Evolutionary conservation across 495 filamentous ascomycete genomes (phyloP), one percentile per base, ranked within the genome.

Genomic region (Entonaema liquescens): DNA sequence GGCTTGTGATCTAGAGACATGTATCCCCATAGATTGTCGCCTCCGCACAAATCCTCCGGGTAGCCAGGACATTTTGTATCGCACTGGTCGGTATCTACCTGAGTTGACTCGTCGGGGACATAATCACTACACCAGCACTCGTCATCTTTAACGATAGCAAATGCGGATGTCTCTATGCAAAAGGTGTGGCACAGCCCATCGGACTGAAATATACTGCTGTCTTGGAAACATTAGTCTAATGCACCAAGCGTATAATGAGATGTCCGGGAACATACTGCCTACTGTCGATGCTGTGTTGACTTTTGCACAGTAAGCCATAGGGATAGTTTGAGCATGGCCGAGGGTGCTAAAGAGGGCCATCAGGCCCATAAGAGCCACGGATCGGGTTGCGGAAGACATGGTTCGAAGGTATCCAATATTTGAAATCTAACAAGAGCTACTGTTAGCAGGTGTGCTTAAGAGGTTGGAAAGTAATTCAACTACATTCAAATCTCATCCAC

Each of bases 81-180:
- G 64, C 83, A 85, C 25, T 80, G 35, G 9, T 21, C 42, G 3
- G 72, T 53, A n/a, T 73, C 55, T 35, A 81, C 81, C 19, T 78
- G 76, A 17, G 75, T 52, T 25, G 72, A 75, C 25, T 52, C 11
- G 40, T 66, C 72, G 13, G 83, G 83, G 4, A 76, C 59, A 28
- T 76, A 70, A 52, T 84, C 72, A 21, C 78, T 77, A 55, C 83
- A 85, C 83, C 83, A 85, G 52, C 83, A 85, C 19, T 72, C 61
- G 9, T 75, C 58, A 5, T 65, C 50, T 42, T 82, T 76, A 8
- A 84, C 36, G 36, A 85, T 72, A 60, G 81, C 78, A n/a, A 81
- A 77, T 17, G 83, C 78, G 36, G 63, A 83, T 15, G 71, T 31
- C 2, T 62, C 55, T 15, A 53, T 5, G 73, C 83, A 85, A 57